phyloP scores from a whole-genome alignment of 1,139 yeast species.

The Nakaseomyces sp. region DNA sequence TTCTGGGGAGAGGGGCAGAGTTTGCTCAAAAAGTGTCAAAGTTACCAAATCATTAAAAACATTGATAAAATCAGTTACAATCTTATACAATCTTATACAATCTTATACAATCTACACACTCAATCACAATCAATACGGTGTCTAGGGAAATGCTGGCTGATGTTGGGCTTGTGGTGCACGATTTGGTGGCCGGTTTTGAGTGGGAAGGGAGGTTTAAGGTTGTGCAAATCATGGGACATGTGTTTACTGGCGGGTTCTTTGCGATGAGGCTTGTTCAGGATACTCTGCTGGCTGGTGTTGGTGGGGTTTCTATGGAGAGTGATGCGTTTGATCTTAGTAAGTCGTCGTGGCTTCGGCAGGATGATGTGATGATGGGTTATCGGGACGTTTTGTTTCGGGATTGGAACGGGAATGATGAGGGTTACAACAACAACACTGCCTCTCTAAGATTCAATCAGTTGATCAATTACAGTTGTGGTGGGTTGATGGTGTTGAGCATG shows the following conservation, averaged over 20 bases:
- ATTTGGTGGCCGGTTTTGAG: constrained; percentile 34
- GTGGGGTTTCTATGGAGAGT: constrained; percentile 18
- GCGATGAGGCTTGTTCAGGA: constrained; percentile 31
- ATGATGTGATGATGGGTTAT: background rate
- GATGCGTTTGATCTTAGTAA: constrained; percentile 28
- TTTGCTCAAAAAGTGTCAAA: too few relatives aligned
- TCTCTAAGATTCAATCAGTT: background rate
- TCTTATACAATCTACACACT: too few relatives aligned
- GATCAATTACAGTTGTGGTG: constrained; percentile 8
- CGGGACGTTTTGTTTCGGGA: background rate
- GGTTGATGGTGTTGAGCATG: constrained; percentile 15
- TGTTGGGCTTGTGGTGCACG: background rate
- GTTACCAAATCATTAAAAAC: too few relatives aligned
- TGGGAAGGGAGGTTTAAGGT: constrained; percentile 53
- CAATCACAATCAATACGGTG: too few relatives aligned
- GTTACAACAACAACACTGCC: too few relatives aligned
- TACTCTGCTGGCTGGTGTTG: constrained; percentile 24
- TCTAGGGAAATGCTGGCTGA: background rate
- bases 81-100: too few relatives aligned
- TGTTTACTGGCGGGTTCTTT: constrained; percentile 31
- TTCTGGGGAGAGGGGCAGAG: too few relatives aligned
- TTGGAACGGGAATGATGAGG: too few relatives aligned
- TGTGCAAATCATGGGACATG: constrained; percentile 43
- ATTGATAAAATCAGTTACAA: too few relatives aligned
- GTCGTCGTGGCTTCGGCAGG: constrained; percentile 17